Evolutionary conservation across 306 rosid genomes (phyloP).

Genomic region (Psophocarpus tetragonolobus): DNA sequence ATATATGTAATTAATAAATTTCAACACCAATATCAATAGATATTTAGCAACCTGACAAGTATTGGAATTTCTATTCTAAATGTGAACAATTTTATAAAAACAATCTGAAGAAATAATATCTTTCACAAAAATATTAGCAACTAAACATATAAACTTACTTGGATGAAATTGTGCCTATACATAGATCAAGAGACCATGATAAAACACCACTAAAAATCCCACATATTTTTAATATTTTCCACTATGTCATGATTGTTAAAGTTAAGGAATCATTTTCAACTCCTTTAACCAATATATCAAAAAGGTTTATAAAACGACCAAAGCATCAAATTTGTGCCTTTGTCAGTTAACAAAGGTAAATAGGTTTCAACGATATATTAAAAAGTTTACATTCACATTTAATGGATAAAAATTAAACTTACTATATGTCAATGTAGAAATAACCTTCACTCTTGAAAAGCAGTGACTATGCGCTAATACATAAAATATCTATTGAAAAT

Average conservation of each 20-base stretch:
- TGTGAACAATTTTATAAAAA: conserved; percentile 4
- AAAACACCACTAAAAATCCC: conserved; percentile 17
- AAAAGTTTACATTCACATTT: neutral
- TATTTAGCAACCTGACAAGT: conserved; percentile 16
- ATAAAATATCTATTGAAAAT: conserved; percentile 19
- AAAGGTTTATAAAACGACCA: conserved; percentile 10
- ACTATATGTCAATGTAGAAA: conserved; percentile 16
- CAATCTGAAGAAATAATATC: neutral
- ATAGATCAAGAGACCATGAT: conserved; percentile 14
- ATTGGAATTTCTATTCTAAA: conserved; percentile 1
- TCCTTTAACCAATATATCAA: conserved; percentile 18
- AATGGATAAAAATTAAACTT: neutral
- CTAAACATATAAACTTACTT: conserved; percentile 4
- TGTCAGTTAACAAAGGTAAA: conserved; percentile 21
- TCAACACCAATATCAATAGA: conserved; percentile 19
- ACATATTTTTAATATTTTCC: neutral
- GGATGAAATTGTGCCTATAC: neutral
- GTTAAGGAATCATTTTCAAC: neutral
- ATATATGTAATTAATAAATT: conserved; percentile 21
- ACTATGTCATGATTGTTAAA: neutral
- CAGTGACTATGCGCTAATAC: conserved; percentile 7
- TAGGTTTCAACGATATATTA: neutral
- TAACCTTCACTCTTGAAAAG: conserved; percentile 1
- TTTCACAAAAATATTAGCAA: conserved; percentile 19
- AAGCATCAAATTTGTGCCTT: conserved; percentile 9